These are phyloP conservation scores for Phytophthora pistaciae DNA, from an alignment of 352 stramenopile genomes.

Conservation along the genomic window DNA sequence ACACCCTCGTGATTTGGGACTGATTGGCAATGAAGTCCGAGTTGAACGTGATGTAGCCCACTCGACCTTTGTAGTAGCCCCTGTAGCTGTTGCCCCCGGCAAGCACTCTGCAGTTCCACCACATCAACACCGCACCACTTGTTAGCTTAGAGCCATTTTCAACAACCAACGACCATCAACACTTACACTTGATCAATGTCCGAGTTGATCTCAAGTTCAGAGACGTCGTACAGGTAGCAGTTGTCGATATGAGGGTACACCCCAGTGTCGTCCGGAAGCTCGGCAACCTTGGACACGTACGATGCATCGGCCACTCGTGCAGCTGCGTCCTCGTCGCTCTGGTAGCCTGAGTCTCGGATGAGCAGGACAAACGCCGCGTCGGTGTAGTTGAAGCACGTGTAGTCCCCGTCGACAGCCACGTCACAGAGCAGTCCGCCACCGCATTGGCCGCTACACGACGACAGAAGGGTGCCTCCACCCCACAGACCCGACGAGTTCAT, in stretches of 20 bases:
- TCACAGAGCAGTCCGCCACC: constrained; percentile 18
- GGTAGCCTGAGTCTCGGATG: constrained; percentile 26
- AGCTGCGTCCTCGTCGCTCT: constrained; percentile 26
- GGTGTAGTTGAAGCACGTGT: constrained; percentile 35
- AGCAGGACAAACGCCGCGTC: constrained; percentile 32
- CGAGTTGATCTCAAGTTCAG: constrained; percentile 23
- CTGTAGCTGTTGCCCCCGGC: constrained; percentile 21
- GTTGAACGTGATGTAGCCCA: constrained; percentile 33
- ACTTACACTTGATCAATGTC: constrained; percentile 30
- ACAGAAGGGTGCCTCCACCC: constrained; percentile 31
- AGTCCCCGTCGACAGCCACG: constrained; percentile 19
- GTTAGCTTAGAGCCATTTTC: constrained; percentile 2
- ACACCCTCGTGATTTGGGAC: constrained; percentile 35
- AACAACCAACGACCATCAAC: background rate
- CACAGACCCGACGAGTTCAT: constrained; percentile 22
- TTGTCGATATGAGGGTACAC: constrained; percentile 27
- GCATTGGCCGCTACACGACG: constrained; percentile 26
- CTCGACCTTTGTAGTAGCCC: constrained; percentile 33
- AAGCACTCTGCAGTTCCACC: constrained; percentile 13
- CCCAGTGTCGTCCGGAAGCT: constrained; percentile 22
- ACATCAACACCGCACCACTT: background rate
- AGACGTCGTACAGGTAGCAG: constrained; percentile 35
- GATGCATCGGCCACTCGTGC: constrained; percentile 20
- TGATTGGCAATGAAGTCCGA: constrained; percentile 35
- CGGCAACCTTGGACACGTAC: constrained; percentile 11